Evolutionary conservation across 768 basidiomycete species (phyloP).

Genomic region (Pleurotus salmoneostramineus): DNA sequence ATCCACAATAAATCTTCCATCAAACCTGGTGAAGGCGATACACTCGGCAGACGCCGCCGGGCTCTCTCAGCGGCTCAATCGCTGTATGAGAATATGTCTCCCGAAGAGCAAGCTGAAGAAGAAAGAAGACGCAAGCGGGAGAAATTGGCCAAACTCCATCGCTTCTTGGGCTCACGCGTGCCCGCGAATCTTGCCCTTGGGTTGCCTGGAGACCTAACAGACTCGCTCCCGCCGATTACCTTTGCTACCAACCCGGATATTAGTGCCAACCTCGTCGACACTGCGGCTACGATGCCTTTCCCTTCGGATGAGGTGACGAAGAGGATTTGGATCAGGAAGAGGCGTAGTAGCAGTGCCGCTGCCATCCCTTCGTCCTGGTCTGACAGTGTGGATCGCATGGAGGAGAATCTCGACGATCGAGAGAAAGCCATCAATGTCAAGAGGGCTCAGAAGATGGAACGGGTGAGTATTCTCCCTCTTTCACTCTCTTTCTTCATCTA

Average conservation of each 20-base stretch:
- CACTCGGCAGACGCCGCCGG: constrained; percentile 20
- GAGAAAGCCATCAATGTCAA: constrained; percentile 81
- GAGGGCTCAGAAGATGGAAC: constrained; percentile 84
- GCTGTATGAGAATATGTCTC: constrained; percentile 42
- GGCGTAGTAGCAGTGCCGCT: constrained; percentile 52
- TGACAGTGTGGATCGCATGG: constrained; percentile 57
- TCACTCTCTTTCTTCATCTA: not conserved
- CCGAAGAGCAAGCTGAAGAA: constrained; percentile 54
- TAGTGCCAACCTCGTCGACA: constrained; percentile 12
- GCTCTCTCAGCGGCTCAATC: constrained; percentile 40
- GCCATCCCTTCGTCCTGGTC: constrained; percentile 45
- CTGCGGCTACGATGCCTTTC: constrained; percentile 15
- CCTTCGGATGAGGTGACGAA: constrained; percentile 24
- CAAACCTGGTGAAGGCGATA: constrained; percentile 8
- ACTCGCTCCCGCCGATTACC: constrained; percentile 14
- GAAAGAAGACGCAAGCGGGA: constrained; percentile 69
- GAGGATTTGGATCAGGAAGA: constrained; percentile 42
- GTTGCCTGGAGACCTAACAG: constrained; percentile 24
- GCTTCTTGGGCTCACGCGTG: constrained; percentile 81
- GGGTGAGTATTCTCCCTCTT: constrained; percentile 40
- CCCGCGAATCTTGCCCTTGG: constrained; percentile 67
- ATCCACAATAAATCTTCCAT: constrained; percentile 20
- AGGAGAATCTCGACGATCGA: constrained; percentile 63
- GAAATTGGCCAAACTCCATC: constrained; percentile 76
- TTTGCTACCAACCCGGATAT: constrained; percentile 23